phyloP scores from a whole-genome alignment of 208 protist genomes.

The Wallacemonas sp. region DNA sequence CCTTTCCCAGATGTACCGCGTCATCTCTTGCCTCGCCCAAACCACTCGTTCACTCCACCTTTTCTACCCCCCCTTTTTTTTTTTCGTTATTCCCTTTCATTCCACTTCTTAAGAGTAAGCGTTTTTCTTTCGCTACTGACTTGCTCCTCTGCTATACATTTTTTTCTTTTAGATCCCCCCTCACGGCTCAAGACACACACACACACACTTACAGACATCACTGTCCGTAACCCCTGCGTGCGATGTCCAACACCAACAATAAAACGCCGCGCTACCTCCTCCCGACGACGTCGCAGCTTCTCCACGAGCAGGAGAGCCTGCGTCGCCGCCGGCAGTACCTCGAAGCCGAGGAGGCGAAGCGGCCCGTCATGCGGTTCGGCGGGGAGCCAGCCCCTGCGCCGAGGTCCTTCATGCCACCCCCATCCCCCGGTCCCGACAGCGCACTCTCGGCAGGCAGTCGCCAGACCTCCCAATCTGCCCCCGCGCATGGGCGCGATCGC shows the following conservation, averaged over 20 bases:
- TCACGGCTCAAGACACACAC: not conserved
- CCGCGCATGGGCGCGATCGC: slow-evolving; percentile 2
- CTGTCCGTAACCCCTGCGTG: not conserved
- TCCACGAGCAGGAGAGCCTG: slow-evolving; percentile 65
- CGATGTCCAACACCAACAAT: slow-evolving; percentile 25
- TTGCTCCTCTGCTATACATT: too few species aligned
- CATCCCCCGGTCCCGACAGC: not conserved
- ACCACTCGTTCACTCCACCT: too few species aligned
- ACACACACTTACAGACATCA: not conserved
- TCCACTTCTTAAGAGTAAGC: too few species aligned
- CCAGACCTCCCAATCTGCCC: slow-evolving; percentile 1
- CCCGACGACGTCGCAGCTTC: slow-evolving; percentile 75
- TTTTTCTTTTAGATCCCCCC: too few species aligned
- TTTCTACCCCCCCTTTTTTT: too few species aligned
- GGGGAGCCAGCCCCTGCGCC: slow-evolving; percentile 8
- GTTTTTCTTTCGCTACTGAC: too few species aligned
- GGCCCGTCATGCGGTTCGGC: slow-evolving; percentile 70
- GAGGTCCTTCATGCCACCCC: not conserved
- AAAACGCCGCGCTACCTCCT: slow-evolving; percentile 50
- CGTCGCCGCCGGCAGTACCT: slow-evolving; percentile 57
- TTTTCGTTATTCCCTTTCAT: too few species aligned
- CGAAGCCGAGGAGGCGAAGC: slow-evolving; percentile 42
- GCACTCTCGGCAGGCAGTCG: too few species aligned
- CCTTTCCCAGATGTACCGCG: too few species aligned
- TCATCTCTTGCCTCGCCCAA: too few species aligned